Evolutionary conservation across 129 eudicot genomes (phyloP), one percentile per base, ranked within the genome.

Genomic region (Deinandra increscens): DNA sequence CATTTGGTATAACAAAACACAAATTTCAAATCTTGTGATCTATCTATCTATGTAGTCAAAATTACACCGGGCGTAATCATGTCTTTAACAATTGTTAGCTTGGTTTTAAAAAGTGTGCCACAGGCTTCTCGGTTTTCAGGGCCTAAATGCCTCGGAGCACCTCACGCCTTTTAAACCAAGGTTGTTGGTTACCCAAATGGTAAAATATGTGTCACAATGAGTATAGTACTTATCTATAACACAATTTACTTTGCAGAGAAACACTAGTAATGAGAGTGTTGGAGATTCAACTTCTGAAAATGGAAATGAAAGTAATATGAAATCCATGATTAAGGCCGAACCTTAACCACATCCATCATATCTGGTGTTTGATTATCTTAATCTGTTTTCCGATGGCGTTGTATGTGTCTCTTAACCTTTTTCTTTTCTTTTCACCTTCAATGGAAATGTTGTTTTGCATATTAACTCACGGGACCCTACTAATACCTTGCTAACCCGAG

Each of bases 361-460:
- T 73, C 87, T 88, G 15, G 98, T 92, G 82, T 92, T 92, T 80
- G 98, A 96, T 75, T 92, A 92, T 73, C 92, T 92, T 58, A 92
- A 92, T 74, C 85, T 92, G 71, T 75, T 92, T 80, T 89, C 98
- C 69, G 98, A 92, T 81, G 96, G 95, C 22, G 96, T 92, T 60
- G 98, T 92, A 87, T 37, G 98, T 68, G 60, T 66, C 64, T 60
- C 69, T 72, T 62, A 12, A 54, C 15, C 50, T 50, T 42, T 43
- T 23, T 41, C 6, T n/a, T 5, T n/a, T 5, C 31, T 12, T 67
- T 41, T 61, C 17, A 17, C 62, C 51, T 43, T 56, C 43, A 39
- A 15, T 58, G 34, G 50, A 33, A 43, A 69, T 49, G 13, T 65
- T 55, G 18, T 50, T 11, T 4, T 50, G 58, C 26, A 18, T 66